Percentiles rank a stretch among this genome's conserved stretches.
Conservation (phyloP, 257 asterid genomes). For the Petrea volubilis region DNA sequence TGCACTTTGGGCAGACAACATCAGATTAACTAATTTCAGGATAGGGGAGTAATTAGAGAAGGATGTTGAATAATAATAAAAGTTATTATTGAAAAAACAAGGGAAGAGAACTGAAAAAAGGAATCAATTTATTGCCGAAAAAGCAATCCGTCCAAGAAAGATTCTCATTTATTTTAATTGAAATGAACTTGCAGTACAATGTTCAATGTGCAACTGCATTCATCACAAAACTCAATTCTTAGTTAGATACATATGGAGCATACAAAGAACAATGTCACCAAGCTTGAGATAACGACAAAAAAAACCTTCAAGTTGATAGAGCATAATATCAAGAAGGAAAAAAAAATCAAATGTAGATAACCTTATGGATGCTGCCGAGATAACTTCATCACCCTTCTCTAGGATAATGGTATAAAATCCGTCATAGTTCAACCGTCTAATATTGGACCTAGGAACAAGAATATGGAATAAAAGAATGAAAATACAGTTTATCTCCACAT, state of each 20-base stretch:
- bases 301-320: background rate
- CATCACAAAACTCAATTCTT: background rate
- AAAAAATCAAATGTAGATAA: conserved; percentile 27
- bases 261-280: conserved; percentile 18
- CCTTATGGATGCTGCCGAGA: conserved; percentile 92
- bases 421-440: conserved; percentile 74
- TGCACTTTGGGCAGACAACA: conserved; percentile 3
- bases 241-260: conserved; percentile 1
- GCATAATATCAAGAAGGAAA: conserved; percentile 3
- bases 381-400: conserved; percentile 84
- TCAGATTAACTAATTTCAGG: conserved; percentile 2
- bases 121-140: background rate
- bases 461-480: conserved; percentile 19
- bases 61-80: conserved; percentile 8
- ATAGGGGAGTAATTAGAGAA: conserved; percentile 17
- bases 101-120: background rate
- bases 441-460: conserved; percentile 67
- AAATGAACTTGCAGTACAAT: conserved; percentile 14
- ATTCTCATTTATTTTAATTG: conserved; percentile 11
- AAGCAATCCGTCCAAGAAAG: conserved; percentile 13
- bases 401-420: conserved; percentile 79
- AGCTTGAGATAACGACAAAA: background rate
- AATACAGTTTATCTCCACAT: conserved; percentile 7
- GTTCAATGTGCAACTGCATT: conserved; percentile 5
- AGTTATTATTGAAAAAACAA: background rate